Conservation (phyloP, 352 stramenopile genomes). For the Phytopythium delawarense region DNA sequence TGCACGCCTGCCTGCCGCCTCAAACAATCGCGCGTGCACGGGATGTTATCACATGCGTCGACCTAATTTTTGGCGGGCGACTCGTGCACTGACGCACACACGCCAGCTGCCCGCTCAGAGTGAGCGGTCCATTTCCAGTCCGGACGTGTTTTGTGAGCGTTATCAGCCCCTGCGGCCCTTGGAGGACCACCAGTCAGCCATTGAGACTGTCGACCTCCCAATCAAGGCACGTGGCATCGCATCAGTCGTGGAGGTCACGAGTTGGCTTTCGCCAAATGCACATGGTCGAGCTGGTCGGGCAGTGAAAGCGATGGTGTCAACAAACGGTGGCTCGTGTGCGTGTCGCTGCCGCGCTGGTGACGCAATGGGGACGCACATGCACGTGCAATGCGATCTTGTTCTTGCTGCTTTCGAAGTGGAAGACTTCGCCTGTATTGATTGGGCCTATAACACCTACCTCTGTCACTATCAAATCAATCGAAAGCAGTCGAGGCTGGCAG, state of each 20-base stretch:
- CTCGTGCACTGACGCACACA: background rate
- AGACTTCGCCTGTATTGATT: too few relatives aligned
- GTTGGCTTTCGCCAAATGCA: background rate
- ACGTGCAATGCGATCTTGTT: background rate
- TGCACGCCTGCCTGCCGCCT: background rate
- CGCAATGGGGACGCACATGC: background rate
- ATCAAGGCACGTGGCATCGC: background rate
- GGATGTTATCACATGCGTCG: background rate
- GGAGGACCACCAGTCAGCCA: background rate
- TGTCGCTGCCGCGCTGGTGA: background rate
- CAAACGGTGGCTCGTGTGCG: background rate
- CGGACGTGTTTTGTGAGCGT: background rate
- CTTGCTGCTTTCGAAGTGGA: background rate
- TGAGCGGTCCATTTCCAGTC: background rate
- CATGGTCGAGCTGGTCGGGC: background rate
- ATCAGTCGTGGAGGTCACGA: background rate
- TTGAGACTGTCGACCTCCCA: background rate
- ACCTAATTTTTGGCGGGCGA: background rate
- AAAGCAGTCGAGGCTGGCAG: too few relatives aligned
- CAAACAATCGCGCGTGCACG: background rate
- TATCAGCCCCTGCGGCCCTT: background rate
- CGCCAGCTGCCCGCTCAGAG: background rate
- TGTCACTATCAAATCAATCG: too few relatives aligned
- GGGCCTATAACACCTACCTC: too few relatives aligned
- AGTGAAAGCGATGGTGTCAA: background rate